These are phyloP conservation scores for Onygena corvina DNA, from an alignment of 2,329 filamentous ascomycete species.

Conservation along the genomic window DNA sequence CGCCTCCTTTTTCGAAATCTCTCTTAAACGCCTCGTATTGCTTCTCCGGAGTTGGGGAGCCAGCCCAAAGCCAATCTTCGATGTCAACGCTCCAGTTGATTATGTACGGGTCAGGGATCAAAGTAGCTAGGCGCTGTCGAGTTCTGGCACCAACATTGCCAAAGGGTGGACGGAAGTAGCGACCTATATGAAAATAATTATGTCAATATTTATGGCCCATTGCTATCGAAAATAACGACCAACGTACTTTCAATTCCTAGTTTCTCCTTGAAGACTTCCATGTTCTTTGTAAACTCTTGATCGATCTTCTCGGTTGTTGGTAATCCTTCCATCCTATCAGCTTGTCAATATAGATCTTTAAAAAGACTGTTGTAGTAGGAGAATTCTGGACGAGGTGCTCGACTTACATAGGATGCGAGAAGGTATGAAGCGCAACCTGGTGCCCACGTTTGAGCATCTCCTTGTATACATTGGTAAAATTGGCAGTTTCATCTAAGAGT, in stretches of 20 bases:
- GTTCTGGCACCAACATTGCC: slow-evolving; percentile 56
- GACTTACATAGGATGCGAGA: slow-evolving; percentile 51
- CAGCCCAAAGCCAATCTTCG: slow-evolving; percentile 59
- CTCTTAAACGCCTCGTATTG: slow-evolving; percentile 54
- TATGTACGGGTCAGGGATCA: slow-evolving; percentile 44
- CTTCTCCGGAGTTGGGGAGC: slow-evolving; percentile 50
- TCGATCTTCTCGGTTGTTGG: slow-evolving; percentile 25
- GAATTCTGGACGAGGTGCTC: not conserved
- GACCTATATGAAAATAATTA: slow-evolving; percentile 22
- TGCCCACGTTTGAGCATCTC: slow-evolving; percentile 52
- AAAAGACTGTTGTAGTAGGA: not conserved
- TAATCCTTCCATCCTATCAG: slow-evolving; percentile 29
- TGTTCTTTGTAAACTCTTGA: slow-evolving; percentile 26
- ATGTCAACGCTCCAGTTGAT: slow-evolving; percentile 60
- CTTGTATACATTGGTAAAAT: slow-evolving; percentile 51
- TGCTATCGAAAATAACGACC: not conserved
- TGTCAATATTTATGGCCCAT: not conserved
- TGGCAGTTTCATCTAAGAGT: slow-evolving; percentile 46
- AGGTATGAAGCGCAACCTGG: slow-evolving; percentile 57
- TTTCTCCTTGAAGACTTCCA: slow-evolving; percentile 23
- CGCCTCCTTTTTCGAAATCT: slow-evolving; percentile 50
- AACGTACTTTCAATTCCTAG: slow-evolving; percentile 27
- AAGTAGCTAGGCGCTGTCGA: slow-evolving; percentile 48
- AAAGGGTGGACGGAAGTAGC: slow-evolving; percentile 58
- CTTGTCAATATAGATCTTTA: slow-evolving; percentile 2